Evolutionary conservation across 129 eudicot species (phyloP).

Genomic region (carrot (Daucus carota)): DH1_v3.0 NC_030385.2:40878501-40879000

Average conservation of each 20-base stretch:
- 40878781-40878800: conserved; percentile 70
- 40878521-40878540: background rate
- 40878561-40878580: conserved; percentile 18
- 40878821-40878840: conserved; percentile 74
- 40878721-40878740: conserved; percentile 89
- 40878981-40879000: background rate
- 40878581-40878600: conserved; percentile 22
- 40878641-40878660: conserved; percentile 28
- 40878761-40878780: conserved; percentile 82
- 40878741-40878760: conserved; percentile 83
- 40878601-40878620: conserved; percentile 17
- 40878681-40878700: conserved; percentile 59
- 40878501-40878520: conserved; percentile 1
- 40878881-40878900: background rate
- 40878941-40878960: background rate
- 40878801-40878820: conserved; percentile 66
- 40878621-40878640: conserved; percentile 12
- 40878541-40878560: conserved; percentile 1
- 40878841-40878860: conserved; percentile 55
- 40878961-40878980: background rate
- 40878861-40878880: conserved; percentile 6
- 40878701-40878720: conserved; percentile 59
- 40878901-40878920: background rate
- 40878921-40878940: background rate
- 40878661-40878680: conserved; percentile 79